A percentile compares a stretch with the other conserved stretches of the same genome.
Evolutionary conservation across 345 rosid species (phyloP).

Genomic region (Corchorus capsularis): DNA sequence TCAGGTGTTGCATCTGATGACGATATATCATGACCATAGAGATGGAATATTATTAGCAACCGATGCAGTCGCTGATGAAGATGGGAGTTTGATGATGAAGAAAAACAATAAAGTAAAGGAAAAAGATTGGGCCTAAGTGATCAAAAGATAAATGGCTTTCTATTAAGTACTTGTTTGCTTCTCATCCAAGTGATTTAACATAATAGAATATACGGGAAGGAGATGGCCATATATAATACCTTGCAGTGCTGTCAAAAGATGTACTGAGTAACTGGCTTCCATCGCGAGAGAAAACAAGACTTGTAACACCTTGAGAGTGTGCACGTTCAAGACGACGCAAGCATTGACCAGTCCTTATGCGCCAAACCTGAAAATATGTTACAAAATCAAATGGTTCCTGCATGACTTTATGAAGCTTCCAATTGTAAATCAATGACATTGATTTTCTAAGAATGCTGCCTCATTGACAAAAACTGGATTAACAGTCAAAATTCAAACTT

Average conservation of each 20-base stretch:
- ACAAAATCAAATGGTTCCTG: slow-evolving; percentile 18
- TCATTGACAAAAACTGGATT: background rate
- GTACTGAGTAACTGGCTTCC: slow-evolving; percentile 94
- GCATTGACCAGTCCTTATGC: slow-evolving; percentile 91
- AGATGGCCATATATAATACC: slow-evolving; percentile 41
- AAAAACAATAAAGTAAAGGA: background rate
- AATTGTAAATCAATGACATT: background rate
- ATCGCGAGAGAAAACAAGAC: slow-evolving; percentile 93
- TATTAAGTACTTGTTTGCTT: background rate
- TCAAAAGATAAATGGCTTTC: background rate
- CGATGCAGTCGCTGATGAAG: background rate
- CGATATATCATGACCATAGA: background rate
- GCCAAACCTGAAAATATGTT: slow-evolving; percentile 77
- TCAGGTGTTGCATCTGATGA: slow-evolving; percentile 1
- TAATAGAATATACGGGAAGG: background rate
- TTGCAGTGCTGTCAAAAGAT: slow-evolving; percentile 92
- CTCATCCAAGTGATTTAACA: slow-evolving; percentile 7
- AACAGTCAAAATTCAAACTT: slow-evolving; percentile 17
- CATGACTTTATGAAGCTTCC: background rate
- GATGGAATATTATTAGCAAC: background rate
- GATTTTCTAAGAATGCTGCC: background rate
- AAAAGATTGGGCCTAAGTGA: background rate
- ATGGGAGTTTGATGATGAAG: background rate
- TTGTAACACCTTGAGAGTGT: slow-evolving; percentile 93
- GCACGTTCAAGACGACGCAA: slow-evolving; percentile 91